Conservation (phyloP, 306 rosid genomes). For the Dryas drummondii region DNA sequence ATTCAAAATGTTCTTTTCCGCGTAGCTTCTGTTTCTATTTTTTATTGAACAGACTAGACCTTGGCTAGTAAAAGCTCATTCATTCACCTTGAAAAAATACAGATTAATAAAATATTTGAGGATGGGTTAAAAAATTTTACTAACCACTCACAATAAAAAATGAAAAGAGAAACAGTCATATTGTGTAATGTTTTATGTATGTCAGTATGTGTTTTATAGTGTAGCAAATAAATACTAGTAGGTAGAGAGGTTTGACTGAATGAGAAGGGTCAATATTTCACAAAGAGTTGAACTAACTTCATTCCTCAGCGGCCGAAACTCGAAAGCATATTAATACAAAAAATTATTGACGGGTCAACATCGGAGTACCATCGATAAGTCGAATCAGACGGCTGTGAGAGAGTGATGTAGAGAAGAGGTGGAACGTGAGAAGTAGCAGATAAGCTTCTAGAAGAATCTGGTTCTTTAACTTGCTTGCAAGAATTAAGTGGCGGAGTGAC, state of each 20-base stretch:
- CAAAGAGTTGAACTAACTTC: not conserved
- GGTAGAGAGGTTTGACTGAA: not conserved
- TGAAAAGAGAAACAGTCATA: not conserved
- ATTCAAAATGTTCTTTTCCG: not conserved
- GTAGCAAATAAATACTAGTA: not conserved
- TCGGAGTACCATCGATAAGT: not conserved
- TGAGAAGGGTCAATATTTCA: not conserved
- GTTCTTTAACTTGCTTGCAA: not conserved
- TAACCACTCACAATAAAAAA: not conserved
- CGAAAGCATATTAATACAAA: not conserved
- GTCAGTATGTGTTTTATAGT: not conserved
- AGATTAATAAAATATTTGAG: not conserved
- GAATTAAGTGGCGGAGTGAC: not conserved
- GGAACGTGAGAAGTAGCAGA: slow-evolving; percentile 6
- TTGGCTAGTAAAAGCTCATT: not conserved
- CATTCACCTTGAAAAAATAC: not conserved
- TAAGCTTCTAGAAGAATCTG: slow-evolving; percentile 30
- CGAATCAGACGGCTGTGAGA: not conserved
- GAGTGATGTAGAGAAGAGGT: not conserved
- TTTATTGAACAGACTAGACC: not conserved
- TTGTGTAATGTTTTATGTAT: not conserved
- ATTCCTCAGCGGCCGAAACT: not conserved
- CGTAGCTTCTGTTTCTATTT: not conserved
- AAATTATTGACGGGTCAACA: not conserved
- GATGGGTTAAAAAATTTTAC: not conserved